Conservation (phyloP, 352 stramenopile genomes). For the Peronospora tabacina region DNA sequence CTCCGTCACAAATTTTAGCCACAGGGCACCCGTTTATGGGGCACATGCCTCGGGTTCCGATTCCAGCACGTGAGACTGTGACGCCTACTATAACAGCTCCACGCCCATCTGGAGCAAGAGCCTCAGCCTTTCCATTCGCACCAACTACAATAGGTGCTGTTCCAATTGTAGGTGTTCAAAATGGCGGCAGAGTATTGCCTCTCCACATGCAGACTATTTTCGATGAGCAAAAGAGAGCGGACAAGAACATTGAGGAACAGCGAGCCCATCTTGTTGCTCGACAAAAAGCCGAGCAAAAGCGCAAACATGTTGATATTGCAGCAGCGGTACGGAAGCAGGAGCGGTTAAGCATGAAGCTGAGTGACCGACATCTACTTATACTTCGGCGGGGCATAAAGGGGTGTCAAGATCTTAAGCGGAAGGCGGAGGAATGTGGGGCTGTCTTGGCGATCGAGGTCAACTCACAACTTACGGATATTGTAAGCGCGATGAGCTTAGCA, state of each 20-base stretch:
- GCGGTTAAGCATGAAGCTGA: slow-evolving; percentile 40
- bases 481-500: slow-evolving; percentile 49
- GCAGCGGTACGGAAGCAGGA: slow-evolving; percentile 30
- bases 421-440: slow-evolving; percentile 49
- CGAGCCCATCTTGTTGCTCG: slow-evolving; percentile 1
- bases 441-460: slow-evolving; percentile 74
- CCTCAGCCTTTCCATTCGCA: not conserved
- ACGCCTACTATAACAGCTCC: slow-evolving; percentile 5
- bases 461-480: slow-evolving; percentile 67
- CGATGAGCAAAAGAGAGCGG: slow-evolving; percentile 19
- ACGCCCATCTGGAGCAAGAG: not conserved
- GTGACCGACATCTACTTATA: slow-evolving; percentile 57
- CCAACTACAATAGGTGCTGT: not conserved
- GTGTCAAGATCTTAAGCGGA: slow-evolving; percentile 58
- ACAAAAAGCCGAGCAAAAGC: slow-evolving; percentile 7
- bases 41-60: slow-evolving; percentile 13
- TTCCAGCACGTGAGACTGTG: slow-evolving; percentile 8
- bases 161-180: slow-evolving; percentile 2
- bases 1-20: slow-evolving; percentile 17
- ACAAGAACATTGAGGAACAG: slow-evolving; percentile 5
- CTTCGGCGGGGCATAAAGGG: slow-evolving; percentile 61
- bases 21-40: slow-evolving; percentile 16
- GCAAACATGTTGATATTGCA: slow-evolving; percentile 17
- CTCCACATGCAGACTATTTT: slow-evolving; percentile 19
- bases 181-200: slow-evolving; percentile 21